Conservation (phyloP, 805 yeast genomes). For the Komagataella pastoris region DNA sequence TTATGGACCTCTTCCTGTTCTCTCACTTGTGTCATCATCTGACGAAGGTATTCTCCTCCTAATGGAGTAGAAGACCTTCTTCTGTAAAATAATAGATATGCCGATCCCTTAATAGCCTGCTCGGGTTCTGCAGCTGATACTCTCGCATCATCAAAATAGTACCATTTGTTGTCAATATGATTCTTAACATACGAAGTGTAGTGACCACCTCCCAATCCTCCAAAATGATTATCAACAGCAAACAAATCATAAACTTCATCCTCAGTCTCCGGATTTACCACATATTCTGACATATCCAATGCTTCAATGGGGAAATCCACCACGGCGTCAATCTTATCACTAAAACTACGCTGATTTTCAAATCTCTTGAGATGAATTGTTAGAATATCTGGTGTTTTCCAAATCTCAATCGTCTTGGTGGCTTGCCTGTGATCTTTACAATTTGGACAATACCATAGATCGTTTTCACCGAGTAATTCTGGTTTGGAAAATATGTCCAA, state of each 20-base stretch:
- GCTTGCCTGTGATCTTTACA: slow-evolving; percentile 89
- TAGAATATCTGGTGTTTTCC: slow-evolving; percentile 89
- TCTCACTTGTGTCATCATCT: not conserved
- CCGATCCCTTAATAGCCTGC: slow-evolving; percentile 59
- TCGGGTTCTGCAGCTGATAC: slow-evolving; percentile 51
- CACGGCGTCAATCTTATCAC: slow-evolving; percentile 78
- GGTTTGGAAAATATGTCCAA: slow-evolving; percentile 61
- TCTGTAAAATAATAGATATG: slow-evolving; percentile 77
- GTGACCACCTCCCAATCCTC: slow-evolving; percentile 96
- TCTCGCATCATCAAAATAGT: slow-evolving; percentile 77
- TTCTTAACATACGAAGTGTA: slow-evolving; percentile 86
- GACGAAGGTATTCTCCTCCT: slow-evolving; percentile 27
- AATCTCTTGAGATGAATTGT: slow-evolving; percentile 86
- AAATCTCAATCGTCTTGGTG: slow-evolving; percentile 76
- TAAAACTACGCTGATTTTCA: slow-evolving; percentile 68
- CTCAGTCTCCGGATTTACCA: slow-evolving; percentile 24
- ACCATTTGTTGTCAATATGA: slow-evolving; percentile 69
- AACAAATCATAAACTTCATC: slow-evolving; percentile 57
- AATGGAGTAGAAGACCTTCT: slow-evolving; percentile 27
- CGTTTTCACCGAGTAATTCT: slow-evolving; percentile 78
- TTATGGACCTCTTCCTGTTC: not conserved
- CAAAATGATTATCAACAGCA: slow-evolving; percentile 93
- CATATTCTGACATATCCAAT: slow-evolving; percentile 54
- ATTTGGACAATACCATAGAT: slow-evolving; percentile 85
- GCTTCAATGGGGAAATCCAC: slow-evolving; percentile 84